phyloP scores from a whole-genome alignment of 768 basidiomycete genomes.

The Pleurotus citrinopileatus region DNA sequence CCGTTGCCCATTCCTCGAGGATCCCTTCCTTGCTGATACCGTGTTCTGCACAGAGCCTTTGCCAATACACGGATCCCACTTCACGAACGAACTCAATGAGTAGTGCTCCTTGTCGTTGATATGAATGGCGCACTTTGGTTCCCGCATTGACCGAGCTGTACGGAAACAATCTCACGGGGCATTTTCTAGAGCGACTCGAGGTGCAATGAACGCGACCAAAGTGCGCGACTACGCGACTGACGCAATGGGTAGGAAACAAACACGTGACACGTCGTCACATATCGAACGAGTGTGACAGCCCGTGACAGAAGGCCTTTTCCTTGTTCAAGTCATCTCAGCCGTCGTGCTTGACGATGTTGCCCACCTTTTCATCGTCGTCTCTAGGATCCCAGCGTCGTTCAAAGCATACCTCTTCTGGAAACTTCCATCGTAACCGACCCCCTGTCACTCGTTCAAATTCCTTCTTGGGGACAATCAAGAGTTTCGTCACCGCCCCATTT shows the following conservation, averaged over 20 bases:
- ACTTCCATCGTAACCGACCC: slow-evolving; percentile 5
- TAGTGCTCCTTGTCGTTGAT: background rate
- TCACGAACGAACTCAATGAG: slow-evolving; percentile 16
- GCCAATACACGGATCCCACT: slow-evolving; percentile 99
- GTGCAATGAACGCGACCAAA: background rate
- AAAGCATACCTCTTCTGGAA: slow-evolving; percentile 4
- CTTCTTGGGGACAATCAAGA: slow-evolving; percentile 61
- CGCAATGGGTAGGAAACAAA: background rate
- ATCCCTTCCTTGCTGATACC: slow-evolving; percentile 96
- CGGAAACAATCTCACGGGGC: slow-evolving; percentile 83
- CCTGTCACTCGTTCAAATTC: slow-evolving; percentile 49
- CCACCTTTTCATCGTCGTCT: slow-evolving; percentile 10
- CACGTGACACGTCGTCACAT: slow-evolving; percentile 7
- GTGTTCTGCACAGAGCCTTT: slow-evolving; percentile 96
- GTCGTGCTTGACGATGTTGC: slow-evolving; percentile 11
- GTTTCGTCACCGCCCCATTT: slow-evolving; percentile 62
- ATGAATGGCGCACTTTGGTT: slow-evolving; percentile 70
- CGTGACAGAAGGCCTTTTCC: slow-evolving; percentile 1
- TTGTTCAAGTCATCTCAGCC: slow-evolving; percentile 10
- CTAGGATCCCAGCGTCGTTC: background rate
- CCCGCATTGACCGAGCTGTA: slow-evolving; percentile 89
- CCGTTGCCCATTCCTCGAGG: slow-evolving; percentile 95
- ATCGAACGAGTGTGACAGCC: slow-evolving; percentile 12
- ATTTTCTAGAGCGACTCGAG: slow-evolving; percentile 29
- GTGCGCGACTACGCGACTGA: background rate